Evolutionary conservation across 371 early-diverging fungal genomes (phyloP), one percentile per base, ranked within the genome.

Genomic region (Mortierella sp.): DNA sequence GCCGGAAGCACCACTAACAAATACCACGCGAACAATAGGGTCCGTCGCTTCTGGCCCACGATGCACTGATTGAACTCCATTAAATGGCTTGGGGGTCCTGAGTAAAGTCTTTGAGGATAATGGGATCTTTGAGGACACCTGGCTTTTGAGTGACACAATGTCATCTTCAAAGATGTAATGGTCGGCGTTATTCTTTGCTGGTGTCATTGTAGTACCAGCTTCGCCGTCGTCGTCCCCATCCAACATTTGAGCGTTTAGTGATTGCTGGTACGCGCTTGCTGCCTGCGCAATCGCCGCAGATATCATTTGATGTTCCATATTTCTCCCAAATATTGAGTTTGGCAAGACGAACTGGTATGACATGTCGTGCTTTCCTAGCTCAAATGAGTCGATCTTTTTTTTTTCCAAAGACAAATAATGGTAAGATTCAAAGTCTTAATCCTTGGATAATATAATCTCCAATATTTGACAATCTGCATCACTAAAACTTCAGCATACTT

Each of bases 291-390:
- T 81, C 3, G 76, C 75, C 1, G 81, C 75, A 14, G 81, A 69
- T 18, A 81, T 81, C 61, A 81, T 49, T 20, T 81, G 76, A 16
- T 81, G 75, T 28, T 81, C 81, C 5, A 30, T 43, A 10, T 72
- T 68, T 3, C 89, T 84, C 5, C 90, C 90, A 72, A 87, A 90
- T 40, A 89, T 84, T 1, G 80, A 74, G 43, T 83, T 89, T 0
- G 90, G 90, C 35, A 90, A 68, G 1, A 88, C 87, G 65, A 90
- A 89, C 12, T 89, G 86, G 47, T 87, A 88, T 1, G 88, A 88
- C 22, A 90, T 84, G 64, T 90, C 90, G 32, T 83, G 78, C 63
- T 68, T 66, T 1, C 90, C 90, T 16, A 90, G 69, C 35, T 78
- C 70, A 70, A 90, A 90, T 11, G 84, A 70, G 3, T 77, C 62